Conservation (phyloP, 306 rosid species). For the Fragaria nilgerrensis region DNA sequence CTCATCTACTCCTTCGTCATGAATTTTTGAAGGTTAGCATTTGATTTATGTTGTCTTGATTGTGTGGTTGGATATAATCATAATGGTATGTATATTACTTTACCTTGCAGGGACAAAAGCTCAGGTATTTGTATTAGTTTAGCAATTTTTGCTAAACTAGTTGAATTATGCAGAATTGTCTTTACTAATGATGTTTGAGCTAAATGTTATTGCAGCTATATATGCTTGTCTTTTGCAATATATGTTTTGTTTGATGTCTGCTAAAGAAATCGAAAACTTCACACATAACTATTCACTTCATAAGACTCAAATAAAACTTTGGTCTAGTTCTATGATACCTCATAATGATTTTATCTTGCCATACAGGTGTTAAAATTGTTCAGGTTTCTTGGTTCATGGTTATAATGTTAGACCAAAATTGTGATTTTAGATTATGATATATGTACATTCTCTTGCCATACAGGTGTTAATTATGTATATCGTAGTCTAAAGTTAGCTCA, state of each 20-base stretch:
- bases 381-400: not conserved
- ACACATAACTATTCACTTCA: not conserved
- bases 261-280: not conserved
- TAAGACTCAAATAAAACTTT: not conserved
- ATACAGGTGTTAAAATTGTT: not conserved
- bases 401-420: not conserved
- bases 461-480: not conserved
- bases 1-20: too few species aligned
- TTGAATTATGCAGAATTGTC: not conserved
- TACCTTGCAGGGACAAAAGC: too few species aligned
- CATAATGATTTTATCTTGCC: not conserved
- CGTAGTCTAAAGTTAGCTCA: not conserved
- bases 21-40: too few species aligned
- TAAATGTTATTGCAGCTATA: not conserved
- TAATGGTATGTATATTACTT: too few species aligned
- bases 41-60: too few species aligned
- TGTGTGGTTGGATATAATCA: too few species aligned
- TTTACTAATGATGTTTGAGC: not conserved
- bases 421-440: not conserved
- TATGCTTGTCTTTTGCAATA: not conserved
- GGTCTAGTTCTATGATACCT: not conserved
- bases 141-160: too few species aligned
- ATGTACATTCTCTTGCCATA: not conserved
- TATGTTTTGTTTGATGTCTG: not conserved
- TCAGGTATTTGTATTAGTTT: too few species aligned